Conservation (phyloP, 805 yeast species). For the Saccharomycopsis amapae region DNA sequence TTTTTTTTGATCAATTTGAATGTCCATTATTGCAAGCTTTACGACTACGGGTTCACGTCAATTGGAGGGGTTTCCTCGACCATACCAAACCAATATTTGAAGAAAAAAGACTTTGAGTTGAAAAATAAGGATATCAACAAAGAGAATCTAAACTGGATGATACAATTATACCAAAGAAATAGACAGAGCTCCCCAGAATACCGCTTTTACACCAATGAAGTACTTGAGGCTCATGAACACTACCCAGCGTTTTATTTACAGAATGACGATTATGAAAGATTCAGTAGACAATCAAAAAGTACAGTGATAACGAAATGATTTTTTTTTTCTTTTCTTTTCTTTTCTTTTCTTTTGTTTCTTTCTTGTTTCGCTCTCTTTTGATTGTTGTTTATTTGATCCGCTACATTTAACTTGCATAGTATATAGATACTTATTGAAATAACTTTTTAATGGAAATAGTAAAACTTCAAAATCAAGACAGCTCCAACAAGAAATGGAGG, state of each 20-base stretch:
- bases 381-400: no score
- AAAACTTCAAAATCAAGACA: no score
- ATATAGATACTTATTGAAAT: no score
- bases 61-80: conserved; percentile 77
- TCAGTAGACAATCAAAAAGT: no score
- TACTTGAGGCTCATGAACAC: conserved; percentile 1
- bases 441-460: no score
- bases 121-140: neutral
- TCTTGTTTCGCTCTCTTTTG: no score
- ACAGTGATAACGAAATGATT: no score
- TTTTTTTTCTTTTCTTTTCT: no score
- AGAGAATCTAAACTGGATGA: conserved; percentile 4
- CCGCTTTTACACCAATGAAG: neutral
- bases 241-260: conserved; percentile 22
- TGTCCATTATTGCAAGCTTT: conserved; percentile 67
- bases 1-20: conserved; percentile 54
- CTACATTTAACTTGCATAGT: no score
- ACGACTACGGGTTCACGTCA: conserved; percentile 83
- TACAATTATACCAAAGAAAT: neutral
- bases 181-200: neutral
- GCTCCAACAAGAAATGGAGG: no score
- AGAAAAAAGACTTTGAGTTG: conserved; percentile 16
- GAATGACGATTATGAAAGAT: conserved; percentile 18
- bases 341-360: no score
- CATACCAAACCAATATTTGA: conserved; percentile 57